A percentile compares a stretch with the other conserved stretches of the same genome.
Evolutionary conservation across 805 yeast genomes (phyloP).

Genomic region (Jamesozyma gamospora): DNA sequence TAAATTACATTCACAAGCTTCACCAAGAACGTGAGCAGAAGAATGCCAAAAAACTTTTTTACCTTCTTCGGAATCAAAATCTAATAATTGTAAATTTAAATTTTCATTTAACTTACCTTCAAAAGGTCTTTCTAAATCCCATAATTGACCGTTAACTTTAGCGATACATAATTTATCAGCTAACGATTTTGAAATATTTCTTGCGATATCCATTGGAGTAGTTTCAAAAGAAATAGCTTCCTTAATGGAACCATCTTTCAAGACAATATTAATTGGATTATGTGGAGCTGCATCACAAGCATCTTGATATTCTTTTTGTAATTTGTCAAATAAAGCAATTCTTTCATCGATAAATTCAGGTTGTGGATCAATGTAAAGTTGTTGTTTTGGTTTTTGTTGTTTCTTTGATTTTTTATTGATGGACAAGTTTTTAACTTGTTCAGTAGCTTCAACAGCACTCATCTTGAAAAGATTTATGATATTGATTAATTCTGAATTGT

Average conservation of each 20-base stretch:
- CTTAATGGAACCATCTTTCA: constrained; percentile 76
- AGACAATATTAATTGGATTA: constrained; percentile 62
- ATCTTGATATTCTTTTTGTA: constrained; percentile 69
- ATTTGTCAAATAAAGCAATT: constrained; percentile 64
- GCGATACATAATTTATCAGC: constrained; percentile 84
- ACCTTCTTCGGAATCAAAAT: constrained; percentile 91
- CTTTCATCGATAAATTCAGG: constrained; percentile 81
- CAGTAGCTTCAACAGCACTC: constrained; percentile 24
- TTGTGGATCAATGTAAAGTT: constrained; percentile 54
- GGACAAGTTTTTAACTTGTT: constrained; percentile 35
- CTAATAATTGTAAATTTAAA: constrained; percentile 61
- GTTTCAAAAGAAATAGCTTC: constrained; percentile 85
- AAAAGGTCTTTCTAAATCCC: constrained; percentile 94
- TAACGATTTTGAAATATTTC: constrained; percentile 74
- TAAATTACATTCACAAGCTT: constrained; percentile 91
- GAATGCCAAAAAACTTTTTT: constrained; percentile 97
- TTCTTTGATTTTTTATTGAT: constrained; percentile 27
- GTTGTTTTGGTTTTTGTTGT: constrained; percentile 36
- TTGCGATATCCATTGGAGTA: constrained; percentile 78
- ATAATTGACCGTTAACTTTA: constrained; percentile 78
- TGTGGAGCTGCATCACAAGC: constrained; percentile 53
- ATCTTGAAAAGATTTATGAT: too few relatives aligned
- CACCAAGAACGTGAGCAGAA: constrained; percentile 95
- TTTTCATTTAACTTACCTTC: constrained; percentile 45
- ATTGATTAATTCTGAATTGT: background rate